Base-by-base conservation (phyloP, 2,329 filamentous ascomycete genomes). In the Talaromyces sp. region DNA sequence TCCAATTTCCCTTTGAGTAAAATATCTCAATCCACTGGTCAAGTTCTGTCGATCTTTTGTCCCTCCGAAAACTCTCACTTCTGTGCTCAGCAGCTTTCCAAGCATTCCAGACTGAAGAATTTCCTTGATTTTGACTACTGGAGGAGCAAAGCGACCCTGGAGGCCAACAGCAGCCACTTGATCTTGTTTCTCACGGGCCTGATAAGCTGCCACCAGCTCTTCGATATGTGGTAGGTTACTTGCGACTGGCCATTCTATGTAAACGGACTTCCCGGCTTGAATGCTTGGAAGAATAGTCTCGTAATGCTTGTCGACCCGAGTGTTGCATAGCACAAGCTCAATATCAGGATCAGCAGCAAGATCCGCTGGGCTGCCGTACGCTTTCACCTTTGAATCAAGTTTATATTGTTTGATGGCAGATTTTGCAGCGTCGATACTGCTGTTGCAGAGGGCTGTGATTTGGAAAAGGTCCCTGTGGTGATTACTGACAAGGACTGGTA, bases 371-470 rank as follows among this genome's bases (percentile, higher is more conserved):
- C 31, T 61, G n/a, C 58, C 58, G 27, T 61, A 61, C 1, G 58
- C 43, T 27, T 49, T 61, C 3, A 61, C 58, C 10, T 10, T 36
- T 38, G 58, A 34, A 36, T 61, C 58, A 25, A 61, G 58, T 6
- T 51, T 11, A 7, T 49, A 51, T 11, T 47, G 17, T 22, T 47
- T 4, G 19, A 61, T 61, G 2, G 58, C 58, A 4, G 40, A 61
- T 36, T 51, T 43, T 22, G 58, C 58, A 10, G 58, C 58, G 11
- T 45, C 43, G 1, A 27, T 29, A 7, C 58, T 51, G 43, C 43
- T 61, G 43, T 61, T 61, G n/a, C 58, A 61, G 17, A 61, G 58
- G 6, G 58, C 58, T 19, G 43, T 51, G 29, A 61, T 61, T 49
- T 36, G 19, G 45, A 61, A 61, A 47, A 61, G 58, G 2, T 36